Evolutionary conservation across 2,329 filamentous ascomycete species (phyloP), one percentile per base, ranked within the genome.

Genomic region (Sporothrix variecibatus): DNA sequence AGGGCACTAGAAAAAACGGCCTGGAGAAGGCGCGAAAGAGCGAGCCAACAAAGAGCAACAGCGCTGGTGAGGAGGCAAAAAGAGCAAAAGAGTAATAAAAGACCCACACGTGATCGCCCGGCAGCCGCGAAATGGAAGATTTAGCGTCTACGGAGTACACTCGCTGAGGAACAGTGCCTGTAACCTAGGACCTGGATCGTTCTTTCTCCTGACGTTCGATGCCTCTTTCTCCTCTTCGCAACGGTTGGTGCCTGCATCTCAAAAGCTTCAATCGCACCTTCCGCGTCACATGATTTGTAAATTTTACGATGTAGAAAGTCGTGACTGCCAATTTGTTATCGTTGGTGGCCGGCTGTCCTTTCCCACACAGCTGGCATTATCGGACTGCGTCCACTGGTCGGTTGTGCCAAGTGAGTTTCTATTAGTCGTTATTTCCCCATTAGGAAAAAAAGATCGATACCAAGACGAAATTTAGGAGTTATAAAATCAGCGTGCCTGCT

Each of bases 391-490:
- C 65, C 58, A 71, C 43, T 67, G 58, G 67, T 34, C 34, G 65
- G 56, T 17, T 38, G 26, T 26, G 28, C n/a, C 23, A 23, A 15
- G 65, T 34, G n/a, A 20, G 31, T 58, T 71, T 58, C 43, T 73
- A 51, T 65, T 65, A 73, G 67, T 73, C 43, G 58, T 56, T 65
- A 73, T 74, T 72, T 68, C 69, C 73, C 49, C 38, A 72, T 72
- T 72, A 64, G 69, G 73, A 58, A 72, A 72, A 74, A 74, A 72
- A 74, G 38, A 74, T 72, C 68, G 72, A 71, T n/a, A 49, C 72
- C 40, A 53, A 20, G 26, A 53, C 69, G 43, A 49, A 26, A 34
- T n/a, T 7, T n/a, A 28, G 43, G 65, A 68, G 43, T 51, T 26
- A n/a, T 17, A 31, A n/a, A 5, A 31, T 68, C 26, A 23, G 15